phyloP scores from a whole-genome alignment of 2,329 filamentous ascomycete species.

The Drechslerella dactyloides region DNA sequence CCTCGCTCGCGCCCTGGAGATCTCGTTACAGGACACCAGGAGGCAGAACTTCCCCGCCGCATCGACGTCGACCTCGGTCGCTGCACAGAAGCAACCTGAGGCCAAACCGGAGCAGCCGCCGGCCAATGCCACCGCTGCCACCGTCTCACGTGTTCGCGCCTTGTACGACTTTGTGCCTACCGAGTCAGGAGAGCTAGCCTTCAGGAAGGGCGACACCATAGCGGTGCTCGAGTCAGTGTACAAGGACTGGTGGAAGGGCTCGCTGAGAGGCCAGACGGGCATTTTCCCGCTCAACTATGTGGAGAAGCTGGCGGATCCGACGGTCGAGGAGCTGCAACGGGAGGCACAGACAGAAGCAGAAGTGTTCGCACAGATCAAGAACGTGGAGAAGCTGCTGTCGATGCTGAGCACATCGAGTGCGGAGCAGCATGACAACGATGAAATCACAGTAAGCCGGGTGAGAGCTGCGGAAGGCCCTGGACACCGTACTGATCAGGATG shows the following conservation, averaged over 20 bases:
- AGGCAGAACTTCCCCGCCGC: constrained; percentile 62
- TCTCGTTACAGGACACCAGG: constrained; percentile 89
- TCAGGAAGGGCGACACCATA: constrained; percentile 95
- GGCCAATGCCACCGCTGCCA: constrained; percentile 90
- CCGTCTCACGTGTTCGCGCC: constrained; percentile 90
- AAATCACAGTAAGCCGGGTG: constrained; percentile 74
- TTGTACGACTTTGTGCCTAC: constrained; percentile 94
- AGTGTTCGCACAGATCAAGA: constrained; percentile 77
- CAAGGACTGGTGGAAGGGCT: constrained; percentile 99
- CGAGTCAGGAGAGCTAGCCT: constrained; percentile 91
- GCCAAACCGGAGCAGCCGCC: constrained; percentile 62
- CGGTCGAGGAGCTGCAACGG: constrained; percentile 87
- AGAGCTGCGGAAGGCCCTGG: constrained; percentile 4
- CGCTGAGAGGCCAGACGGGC: constrained; percentile 88
- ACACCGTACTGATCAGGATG: constrained; percentile 15
- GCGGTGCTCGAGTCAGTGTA: constrained; percentile 96
- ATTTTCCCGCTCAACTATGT: constrained; percentile 99
- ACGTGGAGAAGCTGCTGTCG: constrained; percentile 82
- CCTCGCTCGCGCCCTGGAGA: constrained; percentile 89
- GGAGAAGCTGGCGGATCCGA: constrained; percentile 94
- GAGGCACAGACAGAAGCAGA: constrained; percentile 94
- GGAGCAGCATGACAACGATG: constrained; percentile 87
- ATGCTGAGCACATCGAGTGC: constrained; percentile 85
- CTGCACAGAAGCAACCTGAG: constrained; percentile 58
- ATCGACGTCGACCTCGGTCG: constrained; percentile 56